Percentiles rank a stretch among this genome's conserved stretches.
Conservation (phyloP, 257 asterid species). For the Vinca minor region DNA sequence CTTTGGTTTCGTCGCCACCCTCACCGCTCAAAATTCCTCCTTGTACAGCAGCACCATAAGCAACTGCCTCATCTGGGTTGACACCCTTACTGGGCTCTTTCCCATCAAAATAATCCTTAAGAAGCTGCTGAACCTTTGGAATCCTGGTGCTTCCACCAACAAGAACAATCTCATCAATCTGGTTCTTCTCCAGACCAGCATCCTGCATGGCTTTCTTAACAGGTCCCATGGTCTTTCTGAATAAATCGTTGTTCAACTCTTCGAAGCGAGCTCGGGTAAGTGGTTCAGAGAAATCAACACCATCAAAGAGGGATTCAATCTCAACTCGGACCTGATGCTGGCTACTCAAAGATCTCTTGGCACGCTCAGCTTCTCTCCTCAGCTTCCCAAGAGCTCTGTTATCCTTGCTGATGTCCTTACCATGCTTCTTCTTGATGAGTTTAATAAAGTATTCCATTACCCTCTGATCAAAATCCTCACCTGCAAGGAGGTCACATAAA, state of each 20-base stretch:
- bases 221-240: constrained; percentile 95
- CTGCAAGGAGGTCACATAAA: constrained; percentile 28
- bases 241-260: constrained; percentile 90
- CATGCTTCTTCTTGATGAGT: constrained; percentile 92
- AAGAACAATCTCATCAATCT: constrained; percentile 86
- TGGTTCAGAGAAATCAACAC: constrained; percentile 90
- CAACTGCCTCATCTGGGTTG: constrained; percentile 97
- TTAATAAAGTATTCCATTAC: constrained; percentile 93
- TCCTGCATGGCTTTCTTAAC: constrained; percentile 99
- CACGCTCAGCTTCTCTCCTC: constrained; percentile 88
- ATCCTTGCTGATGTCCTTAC: constrained; percentile 94
- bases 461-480: constrained; percentile 97
- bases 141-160: constrained; percentile 99
- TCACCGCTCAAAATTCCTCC: constrained; percentile 94
- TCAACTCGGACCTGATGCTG: constrained; percentile 98
- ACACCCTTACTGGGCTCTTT: constrained; percentile 96
- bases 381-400: constrained; percentile 93
- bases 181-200: constrained; percentile 71
- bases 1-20: constrained; percentile 97
- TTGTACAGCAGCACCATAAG: constrained; percentile 96
- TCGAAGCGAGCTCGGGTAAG: constrained; percentile 94
- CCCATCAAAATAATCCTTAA: constrained; percentile 80
- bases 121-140: constrained; percentile 86
- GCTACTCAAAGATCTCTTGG: constrained; percentile 92
- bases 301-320: constrained; percentile 89